These are phyloP conservation scores for Trebouxia sp. DNA, from an alignment of 139 green algal genomes.

Conservation along the genomic window DNA sequence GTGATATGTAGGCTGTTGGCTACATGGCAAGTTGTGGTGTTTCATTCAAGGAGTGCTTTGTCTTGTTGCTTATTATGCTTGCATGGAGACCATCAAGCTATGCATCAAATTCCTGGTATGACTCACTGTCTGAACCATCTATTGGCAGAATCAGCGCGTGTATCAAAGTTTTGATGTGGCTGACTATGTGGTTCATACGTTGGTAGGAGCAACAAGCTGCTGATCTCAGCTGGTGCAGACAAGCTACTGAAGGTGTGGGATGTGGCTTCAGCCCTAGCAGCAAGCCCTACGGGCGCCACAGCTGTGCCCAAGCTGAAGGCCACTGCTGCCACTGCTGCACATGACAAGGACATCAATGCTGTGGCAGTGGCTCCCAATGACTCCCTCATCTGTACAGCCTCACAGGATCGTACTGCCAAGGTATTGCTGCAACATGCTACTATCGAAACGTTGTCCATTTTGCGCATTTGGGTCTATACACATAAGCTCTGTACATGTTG, in stretches of 20 bases:
- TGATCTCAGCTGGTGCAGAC: conserved; percentile 81
- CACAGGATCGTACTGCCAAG: conserved; percentile 83
- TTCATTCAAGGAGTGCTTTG: no score
- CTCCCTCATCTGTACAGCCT: conserved; percentile 69
- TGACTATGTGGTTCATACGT: no score
- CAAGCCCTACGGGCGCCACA: background rate
- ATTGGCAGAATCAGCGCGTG: no score
- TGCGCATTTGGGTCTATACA: no score
- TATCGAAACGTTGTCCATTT: no score
- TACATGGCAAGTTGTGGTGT: no score
- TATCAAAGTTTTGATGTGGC: background rate
- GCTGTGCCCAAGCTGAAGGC: conserved; percentile 42
- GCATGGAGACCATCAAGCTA: no score
- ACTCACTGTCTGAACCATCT: no score
- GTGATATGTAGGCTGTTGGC: no score
- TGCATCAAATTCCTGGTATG: no score
- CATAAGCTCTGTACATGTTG: no score
- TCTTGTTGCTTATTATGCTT: no score
- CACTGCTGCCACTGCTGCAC: conserved; percentile 79
- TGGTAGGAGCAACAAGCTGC: conserved; percentile 47
- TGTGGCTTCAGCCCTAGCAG: conserved; percentile 13
- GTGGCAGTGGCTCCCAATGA: conserved; percentile 80
- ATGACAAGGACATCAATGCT: conserved; percentile 98
- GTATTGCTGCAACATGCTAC: conserved; percentile 43
- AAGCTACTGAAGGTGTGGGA: conserved; percentile 77